phyloP scores from a whole-genome alignment of 495 filamentous ascomycete species.

The Xylaria telfairii region DNA sequence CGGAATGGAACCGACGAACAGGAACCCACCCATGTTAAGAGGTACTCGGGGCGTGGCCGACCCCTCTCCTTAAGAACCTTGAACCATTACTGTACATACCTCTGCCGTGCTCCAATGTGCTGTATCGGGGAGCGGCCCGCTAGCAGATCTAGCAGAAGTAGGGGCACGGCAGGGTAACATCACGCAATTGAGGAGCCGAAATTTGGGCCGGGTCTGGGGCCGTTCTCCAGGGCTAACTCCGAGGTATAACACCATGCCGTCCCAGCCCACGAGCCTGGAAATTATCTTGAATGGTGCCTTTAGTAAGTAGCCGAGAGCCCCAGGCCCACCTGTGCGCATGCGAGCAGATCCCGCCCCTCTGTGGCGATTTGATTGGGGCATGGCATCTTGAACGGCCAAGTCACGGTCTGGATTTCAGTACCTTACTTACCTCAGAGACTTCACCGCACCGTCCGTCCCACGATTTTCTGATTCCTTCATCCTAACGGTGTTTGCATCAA shows the following conservation, averaged over 20 bases:
- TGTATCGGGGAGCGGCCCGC: background rate
- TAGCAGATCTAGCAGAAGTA: conserved; percentile 9
- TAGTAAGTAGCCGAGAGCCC: background rate
- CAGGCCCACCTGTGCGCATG: background rate
- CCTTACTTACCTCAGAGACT: conserved; percentile 1
- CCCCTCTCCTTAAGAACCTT: conserved; percentile 14
- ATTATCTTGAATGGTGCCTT: background rate
- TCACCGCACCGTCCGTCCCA: background rate
- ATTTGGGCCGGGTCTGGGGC: background rate
- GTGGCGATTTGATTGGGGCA: conserved; percentile 6
- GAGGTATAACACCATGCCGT: background rate
- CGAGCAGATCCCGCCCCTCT: conserved; percentile 15
- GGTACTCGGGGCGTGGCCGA: conserved; percentile 1
- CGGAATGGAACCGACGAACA: background rate
- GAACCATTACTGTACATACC: no score
- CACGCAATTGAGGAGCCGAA: conserved; percentile 5
- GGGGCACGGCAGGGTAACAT: conserved; percentile 8
- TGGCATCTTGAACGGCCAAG: background rate
- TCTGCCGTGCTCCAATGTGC: conserved; percentile 13
- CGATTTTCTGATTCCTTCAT: background rate
- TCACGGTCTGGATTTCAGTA: background rate
- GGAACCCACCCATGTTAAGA: conserved; percentile 14
- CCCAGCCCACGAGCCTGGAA: background rate
- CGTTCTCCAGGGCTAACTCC: conserved; percentile 1
- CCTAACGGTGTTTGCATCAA: conserved; percentile 8